Conservation (phyloP, 441 rosid genomes). For the Erodium texanum region DNA sequence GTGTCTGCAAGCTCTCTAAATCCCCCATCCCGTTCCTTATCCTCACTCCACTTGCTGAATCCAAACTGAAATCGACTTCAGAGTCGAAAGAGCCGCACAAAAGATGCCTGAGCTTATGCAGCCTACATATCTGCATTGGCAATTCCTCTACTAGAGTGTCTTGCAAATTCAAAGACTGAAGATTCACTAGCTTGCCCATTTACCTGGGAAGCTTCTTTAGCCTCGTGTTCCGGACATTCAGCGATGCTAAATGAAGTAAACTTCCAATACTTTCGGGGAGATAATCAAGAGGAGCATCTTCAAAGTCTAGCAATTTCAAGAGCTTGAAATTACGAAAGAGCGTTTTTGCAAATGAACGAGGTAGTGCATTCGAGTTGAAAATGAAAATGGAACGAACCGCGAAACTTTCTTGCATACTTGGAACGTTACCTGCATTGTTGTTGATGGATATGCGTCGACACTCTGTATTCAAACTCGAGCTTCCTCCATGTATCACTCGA, state of each 20-base stretch:
- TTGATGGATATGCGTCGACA: slow-evolving; percentile 5
- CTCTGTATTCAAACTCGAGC: neutral
- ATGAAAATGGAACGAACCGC: neutral
- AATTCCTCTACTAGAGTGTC: slow-evolving; percentile 8
- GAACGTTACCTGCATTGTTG: neutral
- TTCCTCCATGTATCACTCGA: neutral
- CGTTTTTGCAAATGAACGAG: neutral
- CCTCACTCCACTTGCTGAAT: slow-evolving; percentile 1
- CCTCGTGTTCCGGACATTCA: slow-evolving; percentile 6
- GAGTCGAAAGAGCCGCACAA: neutral
- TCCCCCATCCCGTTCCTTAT: slow-evolving; percentile 5
- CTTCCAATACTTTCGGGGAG: slow-evolving; percentile 15
- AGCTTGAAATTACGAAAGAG: slow-evolving; percentile 2
- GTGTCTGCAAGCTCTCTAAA: slow-evolving; percentile 10
- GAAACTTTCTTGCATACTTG: neutral
- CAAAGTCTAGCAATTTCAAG: slow-evolving; percentile 11
- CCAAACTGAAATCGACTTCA: neutral
- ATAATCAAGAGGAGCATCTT: neutral
- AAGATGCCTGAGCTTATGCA: neutral
- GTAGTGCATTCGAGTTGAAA: neutral
- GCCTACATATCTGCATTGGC: slow-evolving; percentile 8
- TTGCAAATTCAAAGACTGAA: slow-evolving; percentile 14
- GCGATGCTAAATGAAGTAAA: slow-evolving; percentile 11
- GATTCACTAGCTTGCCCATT: slow-evolving; percentile 10
- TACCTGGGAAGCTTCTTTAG: slow-evolving; percentile 15